Evolutionary conservation across 306 rosid genomes (phyloP).

Genomic region (Purshia tridentata): DNA sequence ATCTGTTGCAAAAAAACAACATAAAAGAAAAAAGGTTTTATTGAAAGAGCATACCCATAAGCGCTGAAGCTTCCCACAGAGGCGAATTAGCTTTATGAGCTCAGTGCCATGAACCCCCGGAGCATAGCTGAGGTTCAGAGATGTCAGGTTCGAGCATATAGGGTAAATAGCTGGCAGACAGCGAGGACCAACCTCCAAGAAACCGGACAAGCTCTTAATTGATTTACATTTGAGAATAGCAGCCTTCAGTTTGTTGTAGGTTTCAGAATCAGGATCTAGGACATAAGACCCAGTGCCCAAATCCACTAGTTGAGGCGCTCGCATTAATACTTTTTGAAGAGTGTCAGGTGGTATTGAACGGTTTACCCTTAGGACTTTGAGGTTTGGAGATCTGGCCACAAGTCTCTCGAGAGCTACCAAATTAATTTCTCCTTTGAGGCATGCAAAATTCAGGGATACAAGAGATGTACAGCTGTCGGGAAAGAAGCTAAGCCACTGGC

Average conservation of each 20-base stretch:
- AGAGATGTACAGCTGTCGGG: constrained; percentile 82
- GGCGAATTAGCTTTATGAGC: constrained; percentile 50
- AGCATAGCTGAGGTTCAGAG: constrained; percentile 87
- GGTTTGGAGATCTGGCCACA: constrained; percentile 83
- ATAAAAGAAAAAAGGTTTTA: neutral
- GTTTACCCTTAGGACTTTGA: constrained; percentile 69
- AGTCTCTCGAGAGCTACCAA: constrained; percentile 77
- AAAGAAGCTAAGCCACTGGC: constrained; percentile 92
- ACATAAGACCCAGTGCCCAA: constrained; percentile 74
- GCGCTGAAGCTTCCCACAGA: constrained; percentile 69
- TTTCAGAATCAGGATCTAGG: constrained; percentile 50
- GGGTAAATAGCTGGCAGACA: constrained; percentile 69
- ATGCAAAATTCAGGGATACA: constrained; percentile 80
- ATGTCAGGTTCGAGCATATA: constrained; percentile 58
- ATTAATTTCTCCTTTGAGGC: constrained; percentile 83
- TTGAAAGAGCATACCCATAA: constrained; percentile 61
- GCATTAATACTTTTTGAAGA: constrained; percentile 53
- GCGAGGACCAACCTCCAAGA: constrained; percentile 68
- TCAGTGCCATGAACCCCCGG: constrained; percentile 64
- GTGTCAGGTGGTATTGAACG: constrained; percentile 64
- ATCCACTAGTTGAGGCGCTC: constrained; percentile 75
- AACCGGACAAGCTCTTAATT: constrained; percentile 78
- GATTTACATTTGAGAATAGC: constrained; percentile 61
- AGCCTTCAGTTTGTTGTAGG: constrained; percentile 40
- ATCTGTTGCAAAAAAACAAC: neutral